Base-by-base conservation (phyloP, 768 basidiomycete genomes). In the Rhodotorula paludigena region DNA sequence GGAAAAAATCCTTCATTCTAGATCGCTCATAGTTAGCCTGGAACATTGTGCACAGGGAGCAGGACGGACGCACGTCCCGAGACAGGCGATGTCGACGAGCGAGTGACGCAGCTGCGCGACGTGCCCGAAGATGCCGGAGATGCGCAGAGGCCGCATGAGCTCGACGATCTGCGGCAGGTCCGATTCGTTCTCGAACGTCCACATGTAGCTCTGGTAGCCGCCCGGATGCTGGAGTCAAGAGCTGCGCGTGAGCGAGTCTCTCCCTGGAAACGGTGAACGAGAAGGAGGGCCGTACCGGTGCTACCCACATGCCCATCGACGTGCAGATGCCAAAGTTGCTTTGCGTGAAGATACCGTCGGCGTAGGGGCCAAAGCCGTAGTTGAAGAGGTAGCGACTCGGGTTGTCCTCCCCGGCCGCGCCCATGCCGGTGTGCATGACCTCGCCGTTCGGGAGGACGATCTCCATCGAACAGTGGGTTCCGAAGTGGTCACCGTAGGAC, bases 311-410 rank as follows among this genome's bases (percentile, higher is more conserved):
- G 53, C 69, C 69, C 23, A 58, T 54, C 41, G 49, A 54, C 36
- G 69, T 70, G n/a, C 59, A 57, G 52, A 69, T 69, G 51, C 63
- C 68, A 38, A 62, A 71, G 41, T 66, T 71, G 59, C 54, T 49
- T 55, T 71, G 69, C 3, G 69, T 71, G 63, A 71, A 71, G 30
- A 71, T 57, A 12, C 69, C 69, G 55, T 66, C 69, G 30, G 55
- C 53, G 47, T 71, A 66, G 9, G 69, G 69, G 0, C 69, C 69
- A 33, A 66, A 71, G 25, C 69, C 64, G 47, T 71, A 71, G 10
- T 48, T 59, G 54, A 71, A 71, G 47, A 66, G 59, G 47, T 71
- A 66, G 64, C 69, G 66, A 33, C 53, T 55, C 28, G 66, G n/a
- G 32, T 66, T 62, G 41, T 57, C 64, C 33, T 64, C 64, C 5